Percentiles rank a stretch among this genome's conserved stretches.
phyloP scores from a whole-genome alignment of 2,329 filamentous ascomycete genomes.

The Verticillium dahliae region DNA sequence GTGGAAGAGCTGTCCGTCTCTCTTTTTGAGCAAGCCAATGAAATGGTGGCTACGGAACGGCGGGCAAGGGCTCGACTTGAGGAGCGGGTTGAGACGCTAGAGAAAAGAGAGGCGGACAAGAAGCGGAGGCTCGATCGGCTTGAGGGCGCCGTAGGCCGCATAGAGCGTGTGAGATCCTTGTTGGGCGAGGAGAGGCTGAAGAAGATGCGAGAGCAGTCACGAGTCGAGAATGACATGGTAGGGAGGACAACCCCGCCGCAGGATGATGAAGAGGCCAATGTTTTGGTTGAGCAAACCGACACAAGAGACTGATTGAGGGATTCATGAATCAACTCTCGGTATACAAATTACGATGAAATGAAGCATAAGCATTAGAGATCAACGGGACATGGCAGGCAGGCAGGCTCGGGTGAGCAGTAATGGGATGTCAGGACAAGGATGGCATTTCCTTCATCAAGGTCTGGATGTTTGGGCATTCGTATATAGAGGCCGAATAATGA shows the following conservation, averaged over 20 bases:
- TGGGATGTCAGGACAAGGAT: background rate
- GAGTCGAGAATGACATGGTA: background rate
- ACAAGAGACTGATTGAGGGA: background rate
- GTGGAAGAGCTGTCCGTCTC: conserved; percentile 71
- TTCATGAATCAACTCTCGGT: background rate
- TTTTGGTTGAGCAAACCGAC: background rate
- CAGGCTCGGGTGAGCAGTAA: background rate
- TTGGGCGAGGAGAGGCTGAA: conserved; percentile 30
- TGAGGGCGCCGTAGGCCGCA: conserved; percentile 63
- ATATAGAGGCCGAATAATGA: background rate
- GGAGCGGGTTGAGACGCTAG: conserved; percentile 61
- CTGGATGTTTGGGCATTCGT: background rate
- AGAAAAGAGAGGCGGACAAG: conserved; percentile 66
- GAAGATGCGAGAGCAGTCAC: background rate
- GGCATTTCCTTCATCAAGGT: background rate
- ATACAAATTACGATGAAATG: background rate
- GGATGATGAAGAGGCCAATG: background rate
- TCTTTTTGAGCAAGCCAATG: conserved; percentile 77
- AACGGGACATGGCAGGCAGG: background rate
- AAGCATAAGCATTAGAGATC: background rate
- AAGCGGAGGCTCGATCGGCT: conserved; percentile 59
- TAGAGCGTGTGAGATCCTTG: conserved; percentile 63
- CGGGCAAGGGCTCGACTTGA: conserved; percentile 65
- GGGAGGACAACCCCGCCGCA: background rate
- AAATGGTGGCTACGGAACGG: conserved; percentile 77